Conservation (phyloP, 805 yeast genomes). For the Candida fluviatilis region DNA sequence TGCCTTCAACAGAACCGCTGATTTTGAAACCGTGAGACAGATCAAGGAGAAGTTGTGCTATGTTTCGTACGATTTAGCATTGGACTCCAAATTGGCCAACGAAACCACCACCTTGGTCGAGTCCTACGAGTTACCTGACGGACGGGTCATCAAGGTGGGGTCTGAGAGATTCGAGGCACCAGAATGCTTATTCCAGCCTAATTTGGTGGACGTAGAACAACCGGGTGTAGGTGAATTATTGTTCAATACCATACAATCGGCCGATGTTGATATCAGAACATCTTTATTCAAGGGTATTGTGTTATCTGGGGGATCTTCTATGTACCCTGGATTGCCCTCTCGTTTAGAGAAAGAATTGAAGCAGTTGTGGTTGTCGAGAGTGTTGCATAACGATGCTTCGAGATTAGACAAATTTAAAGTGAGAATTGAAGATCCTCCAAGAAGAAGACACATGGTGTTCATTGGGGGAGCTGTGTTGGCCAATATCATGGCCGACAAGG, state of each 20-base stretch:
- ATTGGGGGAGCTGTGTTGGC: constrained; percentile 98
- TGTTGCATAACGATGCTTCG: constrained; percentile 80
- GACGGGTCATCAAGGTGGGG: constrained; percentile 89
- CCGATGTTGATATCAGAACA: constrained; percentile 90
- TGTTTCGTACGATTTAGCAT: constrained; percentile 88
- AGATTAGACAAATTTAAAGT: constrained; percentile 91
- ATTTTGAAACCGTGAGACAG: constrained; percentile 97
- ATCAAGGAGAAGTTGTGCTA: constrained; percentile 95
- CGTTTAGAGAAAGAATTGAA: constrained; percentile 93
- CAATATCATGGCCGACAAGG: constrained; percentile 96
- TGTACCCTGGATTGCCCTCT: constrained; percentile 98
- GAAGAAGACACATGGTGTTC: constrained; percentile 98
- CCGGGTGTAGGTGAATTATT: constrained; percentile 94
- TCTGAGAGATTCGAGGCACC: constrained; percentile 96
- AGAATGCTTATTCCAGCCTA: constrained; percentile 95
- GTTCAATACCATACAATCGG: constrained; percentile 89
- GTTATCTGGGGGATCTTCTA: constrained; percentile 94
- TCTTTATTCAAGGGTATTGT: constrained; percentile 89
- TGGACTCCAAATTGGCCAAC: constrained; percentile 80
- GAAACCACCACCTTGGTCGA: constrained; percentile 96
- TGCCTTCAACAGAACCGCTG: constrained; percentile 97
- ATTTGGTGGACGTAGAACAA: constrained; percentile 90
- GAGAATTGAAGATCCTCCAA: constrained; percentile 96
- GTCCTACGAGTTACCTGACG: constrained; percentile 92
- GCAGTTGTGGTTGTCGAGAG: constrained; percentile 91